A percentile compares a stretch with the other conserved stretches of the same genome.
Conservation (phyloP, 345 rosid species). For the Ailanthus altissimus region DNA sequence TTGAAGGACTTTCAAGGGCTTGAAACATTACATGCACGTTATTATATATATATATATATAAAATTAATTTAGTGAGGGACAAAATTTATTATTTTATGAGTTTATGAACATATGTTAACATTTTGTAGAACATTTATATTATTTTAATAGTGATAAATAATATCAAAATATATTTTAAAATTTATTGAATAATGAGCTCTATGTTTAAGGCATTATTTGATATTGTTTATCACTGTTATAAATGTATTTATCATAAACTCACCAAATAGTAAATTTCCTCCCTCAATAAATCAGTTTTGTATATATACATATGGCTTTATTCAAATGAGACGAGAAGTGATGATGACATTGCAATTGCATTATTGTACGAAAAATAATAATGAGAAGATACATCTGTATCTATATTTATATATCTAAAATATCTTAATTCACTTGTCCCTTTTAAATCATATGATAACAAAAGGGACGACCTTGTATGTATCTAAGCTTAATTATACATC, state of each 20-base stretch:
- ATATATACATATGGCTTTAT: neutral
- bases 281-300: too few species aligned
- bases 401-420: neutral
- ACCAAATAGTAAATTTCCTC: too few species aligned
- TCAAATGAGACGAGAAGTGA: neutral
- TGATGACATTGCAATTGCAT: neutral
- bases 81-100: too few species aligned
- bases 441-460: constrained; percentile 4
- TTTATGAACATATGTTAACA: too few species aligned
- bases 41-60: too few species aligned
- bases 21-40: neutral
- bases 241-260: too few species aligned
- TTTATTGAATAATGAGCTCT: too few species aligned
- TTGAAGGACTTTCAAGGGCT: neutral
- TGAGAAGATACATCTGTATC: neutral
- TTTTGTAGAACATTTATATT: neutral
- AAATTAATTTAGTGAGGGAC: too few species aligned
- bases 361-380: neutral
- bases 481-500: neutral
- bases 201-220: too few species aligned
- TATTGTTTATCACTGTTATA: too few species aligned
- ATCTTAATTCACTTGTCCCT: neutral
- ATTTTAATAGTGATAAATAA: too few species aligned
- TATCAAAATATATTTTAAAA: too few species aligned
- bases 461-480: neutral